Evolutionary conservation across 2,329 filamentous ascomycete genomes (phyloP), one percentile per base, ranked within the genome.

Genomic region (Leptographium wingfieldii): DNA sequence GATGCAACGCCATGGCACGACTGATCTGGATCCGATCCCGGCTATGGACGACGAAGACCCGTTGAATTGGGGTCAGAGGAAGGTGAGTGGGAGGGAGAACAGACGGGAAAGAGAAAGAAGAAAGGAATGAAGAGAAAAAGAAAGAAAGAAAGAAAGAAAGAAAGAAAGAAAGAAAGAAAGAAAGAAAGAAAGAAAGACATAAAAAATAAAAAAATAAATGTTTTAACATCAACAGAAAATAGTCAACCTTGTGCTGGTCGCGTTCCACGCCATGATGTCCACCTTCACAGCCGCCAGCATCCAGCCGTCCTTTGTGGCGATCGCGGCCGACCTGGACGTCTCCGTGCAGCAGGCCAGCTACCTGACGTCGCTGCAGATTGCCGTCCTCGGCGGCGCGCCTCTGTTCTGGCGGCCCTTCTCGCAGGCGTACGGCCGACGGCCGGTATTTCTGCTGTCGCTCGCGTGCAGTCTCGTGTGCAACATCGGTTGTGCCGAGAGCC

Each of bases 321-420:
- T 84, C 35, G 73, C 79, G 2, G 68, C 71, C 35, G 80, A 83
- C 54, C 68, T 83, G 2, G 69, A 69, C 22, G 73, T 77, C 48
- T 73, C 71, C 12, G 67, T 84, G 1, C 78, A 80, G 57, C 68
- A 69, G 2, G 73, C 78, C 0, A 76, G 74, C 3, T 84, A 83
- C 65, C 71, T 84, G 16, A 81, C 77, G 0, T 80, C 78, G 0
- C 68, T 82, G n/a, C 75, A 79, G 60, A 82, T 82, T 56, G 76
- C 75, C 5, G 74, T 83, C 12, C 70, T 82, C 0, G 80, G 80
- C 11, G 75, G 70, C 19, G 77, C 74, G 0, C 80, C 81, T 0
- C 68, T 84, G 1, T 74, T 84, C 64, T 84, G 81, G 81, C 75
- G 76, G 48, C 80, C 80, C 0, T 67, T 84, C 1, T 77, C 80